These are phyloP conservation scores for Zygotorulaspora danielsina DNA, from an alignment of 805 yeast species.

Conservation along the genomic window DNA sequence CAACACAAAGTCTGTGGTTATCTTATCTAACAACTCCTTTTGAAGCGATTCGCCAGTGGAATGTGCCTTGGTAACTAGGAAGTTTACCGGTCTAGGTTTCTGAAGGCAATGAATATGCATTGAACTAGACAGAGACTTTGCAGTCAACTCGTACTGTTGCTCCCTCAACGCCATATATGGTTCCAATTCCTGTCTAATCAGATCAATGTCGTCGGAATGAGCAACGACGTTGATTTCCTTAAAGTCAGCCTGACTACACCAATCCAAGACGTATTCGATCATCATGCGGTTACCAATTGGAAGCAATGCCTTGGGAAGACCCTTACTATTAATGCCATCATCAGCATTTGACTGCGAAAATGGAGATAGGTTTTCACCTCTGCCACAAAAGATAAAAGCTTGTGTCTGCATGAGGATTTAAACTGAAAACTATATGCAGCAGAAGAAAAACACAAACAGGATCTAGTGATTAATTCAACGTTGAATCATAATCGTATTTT, in stretches of 20 bases:
- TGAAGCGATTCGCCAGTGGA: constrained; percentile 62
- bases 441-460: background rate
- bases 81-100: constrained; percentile 39
- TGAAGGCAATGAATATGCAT: constrained; percentile 31
- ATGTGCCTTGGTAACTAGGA: constrained; percentile 44
- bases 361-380: constrained; percentile 69
- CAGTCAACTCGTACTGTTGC: constrained; percentile 28
- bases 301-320: constrained; percentile 75
- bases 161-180: constrained; percentile 43
- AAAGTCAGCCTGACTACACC: constrained; percentile 89
- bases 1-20: constrained; percentile 59
- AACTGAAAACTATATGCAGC: too few relatives aligned
- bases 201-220: constrained; percentile 44
- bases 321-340: constrained; percentile 40
- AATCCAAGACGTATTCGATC: constrained; percentile 79
- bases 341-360: constrained; percentile 45
- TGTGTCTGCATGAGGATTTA: constrained; percentile 98
- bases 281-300: constrained; percentile 90
- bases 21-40: constrained; percentile 41
- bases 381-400: constrained; percentile 86
- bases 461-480: background rate
- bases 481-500: too few relatives aligned
- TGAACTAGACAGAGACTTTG: constrained; percentile 21
- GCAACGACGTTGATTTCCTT: constrained; percentile 62
- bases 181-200: constrained; percentile 47